Evolutionary conservation across 495 filamentous ascomycete species (phyloP), one percentile per base, ranked within the genome.

Genomic region (Hyaloscypha bicolor): DNA sequence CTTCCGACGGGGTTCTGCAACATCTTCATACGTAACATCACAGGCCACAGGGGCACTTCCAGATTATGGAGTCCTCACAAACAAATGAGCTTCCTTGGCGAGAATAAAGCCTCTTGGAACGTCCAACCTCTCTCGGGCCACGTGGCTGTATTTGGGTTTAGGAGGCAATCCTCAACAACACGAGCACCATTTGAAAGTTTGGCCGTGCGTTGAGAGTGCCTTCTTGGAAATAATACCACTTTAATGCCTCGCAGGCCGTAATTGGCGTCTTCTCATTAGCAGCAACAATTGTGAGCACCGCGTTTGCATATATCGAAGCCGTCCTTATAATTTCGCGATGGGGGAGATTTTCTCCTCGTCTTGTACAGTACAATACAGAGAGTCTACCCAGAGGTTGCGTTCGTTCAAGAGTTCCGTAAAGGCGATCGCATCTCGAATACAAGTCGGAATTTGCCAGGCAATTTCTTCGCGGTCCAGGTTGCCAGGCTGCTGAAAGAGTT

Each of bases 361-460:
- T 60, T 77, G 72, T 12, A 73, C 35, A 51, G 75, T 73, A 64
- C 72, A 75, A 22, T 25, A 2, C 25, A 76, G 59, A 12, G 63
- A 60, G 52, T 76, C 75, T 9, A 75, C 68, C 74, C 74, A 76
- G 22, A 77, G 65, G 57, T 74, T 76, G 16, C 37, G 60, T 45
- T 72, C 37, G 19, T 63, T 63, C 2, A 75, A 42, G 33, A 48
- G 33, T 32, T 32, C 55, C 16, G 58, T 56, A 22, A 69, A 58
- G 0, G 55, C 33, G 5, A 75, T 72, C 12, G 73, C 73, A 57
- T 76, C 65, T 64, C 21, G 35, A 37, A 37, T 37, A 37, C 35
- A 37, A 6, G 8, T 37, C 12, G 35, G 35, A 37, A 37, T 37
- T 37, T 37, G 35, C 8, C 35, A 6, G 6, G 1, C 35, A 12